Conservation (phyloP, 495 filamentous ascomycete genomes). For the Hypoxylon subgilvum region DNA sequence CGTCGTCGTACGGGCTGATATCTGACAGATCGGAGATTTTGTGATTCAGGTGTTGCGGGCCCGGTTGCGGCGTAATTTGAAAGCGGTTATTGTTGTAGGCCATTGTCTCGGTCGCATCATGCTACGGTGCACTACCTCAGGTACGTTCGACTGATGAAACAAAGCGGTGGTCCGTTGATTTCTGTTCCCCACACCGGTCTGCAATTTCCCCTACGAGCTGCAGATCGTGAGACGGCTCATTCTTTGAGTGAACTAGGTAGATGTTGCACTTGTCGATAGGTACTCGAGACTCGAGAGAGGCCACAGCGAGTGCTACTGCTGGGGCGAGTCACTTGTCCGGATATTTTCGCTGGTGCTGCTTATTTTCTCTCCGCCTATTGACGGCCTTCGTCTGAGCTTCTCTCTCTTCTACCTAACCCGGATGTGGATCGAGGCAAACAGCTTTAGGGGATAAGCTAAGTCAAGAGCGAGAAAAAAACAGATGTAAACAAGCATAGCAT, state of each 20-base stretch:
- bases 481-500: neutral
- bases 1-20: constrained; percentile 37
- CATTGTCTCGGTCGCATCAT: constrained; percentile 25
- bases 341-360: neutral
- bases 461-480: neutral
- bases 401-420: neutral
- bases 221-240: constrained; percentile 2
- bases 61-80: constrained; percentile 22
- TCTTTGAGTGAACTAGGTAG: neutral
- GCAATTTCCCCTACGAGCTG: constrained; percentile 1
- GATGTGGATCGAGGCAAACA: neutral
- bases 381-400: neutral
- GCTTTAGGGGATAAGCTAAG: neutral
- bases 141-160: constrained; percentile 29
- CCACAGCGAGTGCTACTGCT: neutral
- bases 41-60: constrained; percentile 42
- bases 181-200: constrained; percentile 6
- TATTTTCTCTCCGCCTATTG: neutral
- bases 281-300: neutral
- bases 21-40: constrained; percentile 55
- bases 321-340: neutral
- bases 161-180: neutral
- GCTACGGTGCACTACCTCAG: constrained; percentile 2
- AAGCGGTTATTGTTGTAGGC: constrained; percentile 29
- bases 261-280: neutral